Conservation (phyloP, 1,284 basidiomycete genomes). For the Austroboletus novae-zelandiae region DNA sequence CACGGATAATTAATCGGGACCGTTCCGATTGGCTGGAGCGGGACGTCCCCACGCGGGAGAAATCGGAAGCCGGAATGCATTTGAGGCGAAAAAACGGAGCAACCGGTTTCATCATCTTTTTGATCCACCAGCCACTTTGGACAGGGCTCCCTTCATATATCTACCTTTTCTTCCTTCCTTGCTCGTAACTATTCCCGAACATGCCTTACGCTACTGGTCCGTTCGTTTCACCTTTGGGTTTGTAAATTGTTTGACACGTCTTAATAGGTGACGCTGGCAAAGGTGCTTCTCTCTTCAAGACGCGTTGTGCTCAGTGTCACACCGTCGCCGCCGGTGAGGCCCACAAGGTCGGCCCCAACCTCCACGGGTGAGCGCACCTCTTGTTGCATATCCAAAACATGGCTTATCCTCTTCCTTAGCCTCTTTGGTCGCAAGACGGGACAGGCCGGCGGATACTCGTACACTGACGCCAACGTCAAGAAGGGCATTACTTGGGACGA, state of each 20-base stretch:
- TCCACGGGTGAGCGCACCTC: conserved; percentile 69
- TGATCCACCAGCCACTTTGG: not conserved
- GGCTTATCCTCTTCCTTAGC: conserved; percentile 33
- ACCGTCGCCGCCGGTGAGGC: conserved; percentile 82
- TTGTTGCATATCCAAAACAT: not conserved
- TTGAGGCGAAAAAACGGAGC: conserved; percentile 13
- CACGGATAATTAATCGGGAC: not conserved
- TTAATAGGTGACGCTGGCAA: conserved; percentile 80
- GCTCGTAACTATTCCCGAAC: conserved; percentile 6
- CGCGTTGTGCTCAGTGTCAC: conserved; percentile 97
- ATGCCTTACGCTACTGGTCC: conserved; percentile 32
- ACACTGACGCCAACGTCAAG: conserved; percentile 96
- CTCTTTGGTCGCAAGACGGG: conserved; percentile 90
- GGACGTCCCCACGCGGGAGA: conserved; percentile 18
- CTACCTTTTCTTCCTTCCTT: conserved; percentile 1
- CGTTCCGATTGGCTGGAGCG: conserved; percentile 26
- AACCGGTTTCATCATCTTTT: conserved; percentile 1
- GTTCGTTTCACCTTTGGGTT: not conserved
- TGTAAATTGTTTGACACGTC: not conserved
- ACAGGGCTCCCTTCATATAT: conserved; percentile 3
- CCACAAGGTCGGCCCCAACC: conserved; percentile 93
- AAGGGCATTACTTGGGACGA: conserved; percentile 89
- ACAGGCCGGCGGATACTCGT: conserved; percentile 83
- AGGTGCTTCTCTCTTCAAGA: conserved; percentile 93
- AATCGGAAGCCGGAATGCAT: conserved; percentile 27